A percentile compares a stretch with the other conserved stretches of the same genome.
Conservation (phyloP, 179 eudicot genomes). For the Silene coronaria region DNA sequence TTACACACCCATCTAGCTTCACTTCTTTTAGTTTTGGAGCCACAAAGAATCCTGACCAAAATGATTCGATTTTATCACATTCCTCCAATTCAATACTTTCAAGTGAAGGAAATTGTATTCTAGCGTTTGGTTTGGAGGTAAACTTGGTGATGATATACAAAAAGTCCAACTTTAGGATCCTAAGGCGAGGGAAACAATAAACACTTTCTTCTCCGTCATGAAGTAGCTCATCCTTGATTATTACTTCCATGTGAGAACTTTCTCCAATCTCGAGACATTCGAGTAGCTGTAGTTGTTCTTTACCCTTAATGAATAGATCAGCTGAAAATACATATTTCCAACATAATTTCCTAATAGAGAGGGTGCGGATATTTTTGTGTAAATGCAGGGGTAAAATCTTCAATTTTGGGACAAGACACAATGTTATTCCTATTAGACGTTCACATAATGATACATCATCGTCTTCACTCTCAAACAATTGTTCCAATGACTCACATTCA, state of each 20-base stretch:
- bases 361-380: background rate
- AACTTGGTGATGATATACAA: too few species aligned
- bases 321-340: background rate
- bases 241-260: background rate
- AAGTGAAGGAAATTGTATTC: background rate
- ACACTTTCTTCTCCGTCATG: background rate
- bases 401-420: background rate
- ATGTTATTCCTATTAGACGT: background rate
- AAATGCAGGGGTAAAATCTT: conserved; percentile 4
- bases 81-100: background rate
- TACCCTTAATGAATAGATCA: background rate
- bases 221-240: background rate
- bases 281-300: background rate
- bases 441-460: background rate
- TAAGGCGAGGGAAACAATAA: too few species aligned
- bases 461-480: background rate
- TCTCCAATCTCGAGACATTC: background rate
- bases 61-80: background rate
- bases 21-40: conserved; percentile 1
- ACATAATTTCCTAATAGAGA: background rate
- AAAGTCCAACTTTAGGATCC: too few species aligned
- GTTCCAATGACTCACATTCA: background rate
- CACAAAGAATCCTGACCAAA: background rate
- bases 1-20: accelerated
- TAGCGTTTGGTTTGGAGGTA: background rate